Evolutionary conservation across 345 rosid genomes (phyloP), one percentile per base, ranked within the genome.

Genomic region (Eucalyptus globulus): DNA sequence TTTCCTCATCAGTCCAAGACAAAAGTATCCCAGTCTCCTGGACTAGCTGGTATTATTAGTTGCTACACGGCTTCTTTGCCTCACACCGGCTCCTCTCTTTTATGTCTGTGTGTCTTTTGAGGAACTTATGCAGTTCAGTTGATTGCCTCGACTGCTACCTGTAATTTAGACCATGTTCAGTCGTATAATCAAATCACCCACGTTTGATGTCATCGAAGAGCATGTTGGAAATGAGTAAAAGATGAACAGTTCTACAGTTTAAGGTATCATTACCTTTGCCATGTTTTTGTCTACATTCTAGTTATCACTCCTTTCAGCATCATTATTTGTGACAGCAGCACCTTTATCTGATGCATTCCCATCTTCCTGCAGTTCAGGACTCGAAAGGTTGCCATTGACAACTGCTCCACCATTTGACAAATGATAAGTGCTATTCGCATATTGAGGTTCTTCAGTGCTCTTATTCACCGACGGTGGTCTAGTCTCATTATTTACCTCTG

Each of bases 311-410:
- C 83, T 37, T 37, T 72, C 45, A 19, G 43, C 83, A 72, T 72
- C 83, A 72, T 72, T 37, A 37, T 72, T 11, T 72, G 83, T 37
- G 5, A 37, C 45, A 19, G 12, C 83, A 37, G 83, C 92, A 86
- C 89, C 87, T 51, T 86, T 69, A 80, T 92, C 95, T n/a, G 80
- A 16, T 54, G 65, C 60, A 50, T 91, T 92, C 34, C 89, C 90
- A n/a, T 89, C 93, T 24, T 90, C 91, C 60, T 86, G 88, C 87
- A 58, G 86, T 87, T 92, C 93, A 67, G 88, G 92, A 90, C 87
- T 83, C 34, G 93, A 90, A 31, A 88, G 87, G 88, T 91, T 93
- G 58, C 95, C 96, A 89, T 94, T 95, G 91, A 94, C 91, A 88
- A 90, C 44, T 50, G 85, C 92, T 45, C 91, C 87, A 40, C 87